phyloP scores from a whole-genome alignment of 768 basidiomycete species.

The Pleurotus pulmonarius region DNA sequence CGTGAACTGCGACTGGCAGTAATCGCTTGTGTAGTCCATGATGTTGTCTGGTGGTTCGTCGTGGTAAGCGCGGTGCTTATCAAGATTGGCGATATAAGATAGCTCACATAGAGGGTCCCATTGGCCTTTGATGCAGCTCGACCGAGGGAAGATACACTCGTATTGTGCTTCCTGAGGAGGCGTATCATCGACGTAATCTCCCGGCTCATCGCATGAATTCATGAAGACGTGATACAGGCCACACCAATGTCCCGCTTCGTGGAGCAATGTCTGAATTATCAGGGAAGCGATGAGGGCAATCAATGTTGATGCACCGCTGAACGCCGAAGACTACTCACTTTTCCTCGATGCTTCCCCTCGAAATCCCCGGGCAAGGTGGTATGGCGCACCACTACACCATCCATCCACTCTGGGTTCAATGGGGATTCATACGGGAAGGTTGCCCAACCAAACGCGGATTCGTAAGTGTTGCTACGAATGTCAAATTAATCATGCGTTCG shows the following conservation, averaged over 20 bases:
- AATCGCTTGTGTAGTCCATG: conserved; percentile 4
- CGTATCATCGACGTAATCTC: conserved; percentile 3
- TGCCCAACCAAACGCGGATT: neutral
- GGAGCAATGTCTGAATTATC: neutral
- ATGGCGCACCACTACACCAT: neutral
- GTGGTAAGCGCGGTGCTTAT: neutral
- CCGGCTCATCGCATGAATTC: neutral
- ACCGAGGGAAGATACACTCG: neutral
- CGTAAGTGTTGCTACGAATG: neutral
- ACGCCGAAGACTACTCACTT: neutral
- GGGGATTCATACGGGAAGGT: conserved; percentile 1
- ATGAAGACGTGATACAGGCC: neutral
- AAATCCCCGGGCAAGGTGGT: neutral
- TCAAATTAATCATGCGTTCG: no score
- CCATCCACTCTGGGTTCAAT: conserved; percentile 1
- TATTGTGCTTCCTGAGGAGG: conserved; percentile 3
- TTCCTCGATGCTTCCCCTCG: neutral
- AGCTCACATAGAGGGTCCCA: neutral
- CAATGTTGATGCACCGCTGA: no score
- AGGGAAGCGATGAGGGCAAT: neutral
- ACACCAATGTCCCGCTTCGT: conserved; percentile 5
- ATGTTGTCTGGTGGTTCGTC: neutral
- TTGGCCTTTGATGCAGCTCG: neutral
- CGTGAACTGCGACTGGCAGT: neutral
- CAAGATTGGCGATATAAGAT: neutral